These are phyloP conservation scores for Cercophora scortea DNA, from an alignment of 495 filamentous ascomycete species.

Conservation along the genomic window DNA sequence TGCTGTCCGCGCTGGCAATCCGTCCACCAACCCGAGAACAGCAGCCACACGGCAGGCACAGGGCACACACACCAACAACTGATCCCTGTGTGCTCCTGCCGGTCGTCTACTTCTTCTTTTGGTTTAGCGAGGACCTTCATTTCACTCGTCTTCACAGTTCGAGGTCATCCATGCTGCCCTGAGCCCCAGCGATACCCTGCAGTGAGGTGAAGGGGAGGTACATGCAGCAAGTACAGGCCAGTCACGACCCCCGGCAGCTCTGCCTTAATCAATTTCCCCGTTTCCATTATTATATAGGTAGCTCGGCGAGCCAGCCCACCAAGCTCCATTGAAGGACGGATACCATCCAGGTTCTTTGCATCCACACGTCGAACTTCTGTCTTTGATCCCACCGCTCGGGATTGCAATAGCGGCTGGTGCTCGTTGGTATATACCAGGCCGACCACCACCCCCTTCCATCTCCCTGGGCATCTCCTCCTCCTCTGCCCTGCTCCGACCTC, in stretches of 20 bases:
- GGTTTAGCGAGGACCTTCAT: background rate
- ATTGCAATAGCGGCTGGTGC: slow-evolving; percentile 17
- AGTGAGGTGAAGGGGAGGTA: too few relatives aligned
- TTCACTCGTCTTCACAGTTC: too few relatives aligned
- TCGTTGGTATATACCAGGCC: slow-evolving; percentile 19
- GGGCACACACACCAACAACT: background rate
- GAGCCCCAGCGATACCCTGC: too few relatives aligned
- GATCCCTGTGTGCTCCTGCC: background rate
- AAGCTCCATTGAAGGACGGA: too few relatives aligned
- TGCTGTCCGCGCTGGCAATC: background rate
- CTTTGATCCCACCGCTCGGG: slow-evolving; percentile 1
- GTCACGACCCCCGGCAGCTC: too few relatives aligned
- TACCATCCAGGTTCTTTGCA: background rate
- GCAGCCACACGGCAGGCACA: background rate
- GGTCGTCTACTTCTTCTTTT: background rate
- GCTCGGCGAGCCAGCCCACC: too few relatives aligned
- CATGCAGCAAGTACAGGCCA: too few relatives aligned
- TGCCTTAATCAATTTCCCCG: too few relatives aligned
- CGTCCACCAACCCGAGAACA: background rate
- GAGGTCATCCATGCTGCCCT: too few relatives aligned
- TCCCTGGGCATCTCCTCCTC: background rate
- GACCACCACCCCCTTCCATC: background rate
- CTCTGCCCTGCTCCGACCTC: too few relatives aligned
- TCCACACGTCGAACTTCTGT: slow-evolving; percentile 1
- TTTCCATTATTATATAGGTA: too few relatives aligned